These are phyloP conservation scores for Podospora pseudopauciseta DNA, from an alignment of 495 filamentous ascomycete species.

Conservation along the genomic window DNA sequence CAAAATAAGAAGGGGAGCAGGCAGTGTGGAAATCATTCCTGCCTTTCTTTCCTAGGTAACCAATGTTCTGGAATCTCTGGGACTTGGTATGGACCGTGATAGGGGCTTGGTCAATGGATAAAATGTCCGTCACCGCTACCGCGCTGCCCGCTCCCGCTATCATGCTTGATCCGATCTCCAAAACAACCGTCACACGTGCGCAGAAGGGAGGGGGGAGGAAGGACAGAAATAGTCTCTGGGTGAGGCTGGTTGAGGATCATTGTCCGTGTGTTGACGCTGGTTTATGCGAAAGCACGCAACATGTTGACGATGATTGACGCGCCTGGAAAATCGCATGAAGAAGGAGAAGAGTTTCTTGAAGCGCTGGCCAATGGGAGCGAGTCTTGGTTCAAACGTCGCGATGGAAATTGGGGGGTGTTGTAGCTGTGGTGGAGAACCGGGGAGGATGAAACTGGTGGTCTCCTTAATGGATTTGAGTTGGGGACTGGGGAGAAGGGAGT, in stretches of 20 bases:
- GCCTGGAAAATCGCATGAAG: constrained; percentile 3
- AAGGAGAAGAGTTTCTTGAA: constrained; percentile 1
- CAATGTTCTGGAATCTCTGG: too few relatives aligned
- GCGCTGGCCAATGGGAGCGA: constrained; percentile 17
- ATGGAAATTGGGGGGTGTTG: not conserved
- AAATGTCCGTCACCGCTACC: not conserved
- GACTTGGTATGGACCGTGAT: too few relatives aligned
- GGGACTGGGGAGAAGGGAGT: not conserved
- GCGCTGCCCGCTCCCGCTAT: too few relatives aligned
- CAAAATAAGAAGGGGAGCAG: not conserved
- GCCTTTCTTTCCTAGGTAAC: not conserved
- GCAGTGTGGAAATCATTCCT: not conserved
- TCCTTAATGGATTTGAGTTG: not conserved
- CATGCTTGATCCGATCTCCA: not conserved
- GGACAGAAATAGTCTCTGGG: not conserved
- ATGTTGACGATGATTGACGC: not conserved
- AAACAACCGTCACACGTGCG: not conserved
- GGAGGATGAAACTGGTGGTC: not conserved
- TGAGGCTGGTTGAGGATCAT: not conserved
- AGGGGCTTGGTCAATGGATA: too few relatives aligned
- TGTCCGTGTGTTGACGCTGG: not conserved
- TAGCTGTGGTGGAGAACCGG: too few relatives aligned
- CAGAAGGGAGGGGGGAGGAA: not conserved
- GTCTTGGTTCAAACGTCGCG: constrained; percentile 6
- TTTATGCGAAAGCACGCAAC: not conserved